phyloP scores from a whole-genome alignment of 371 early-diverging fungal species.

The Mortierella sp. region DNA sequence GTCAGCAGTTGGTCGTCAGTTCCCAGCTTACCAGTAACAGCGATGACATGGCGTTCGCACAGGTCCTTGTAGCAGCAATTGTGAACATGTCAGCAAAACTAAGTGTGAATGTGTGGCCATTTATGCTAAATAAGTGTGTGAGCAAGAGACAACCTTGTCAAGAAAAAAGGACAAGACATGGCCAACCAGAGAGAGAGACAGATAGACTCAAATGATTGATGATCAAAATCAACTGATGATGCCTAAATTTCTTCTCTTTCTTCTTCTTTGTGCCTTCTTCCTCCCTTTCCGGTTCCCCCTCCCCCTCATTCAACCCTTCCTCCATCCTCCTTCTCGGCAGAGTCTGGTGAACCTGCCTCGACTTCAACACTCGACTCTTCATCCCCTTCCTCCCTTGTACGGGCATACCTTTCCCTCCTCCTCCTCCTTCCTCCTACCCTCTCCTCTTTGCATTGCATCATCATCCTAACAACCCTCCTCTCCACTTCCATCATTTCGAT shows the following conservation, averaged over 20 bases:
- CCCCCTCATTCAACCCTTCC: slow-evolving; percentile 31
- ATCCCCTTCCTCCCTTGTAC: slow-evolving; percentile 6
- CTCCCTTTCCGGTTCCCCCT: slow-evolving; percentile 41
- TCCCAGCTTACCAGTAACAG: not conserved
- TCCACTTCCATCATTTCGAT: slow-evolving; percentile 17
- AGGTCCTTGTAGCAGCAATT: not conserved
- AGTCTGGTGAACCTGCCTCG: not conserved
- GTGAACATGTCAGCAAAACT: not conserved
- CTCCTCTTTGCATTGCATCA: not conserved
- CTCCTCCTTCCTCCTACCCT: slow-evolving; percentile 3
- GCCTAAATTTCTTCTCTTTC: slow-evolving; percentile 9
- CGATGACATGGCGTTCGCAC: not conserved
- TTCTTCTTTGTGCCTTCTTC: slow-evolving; percentile 37
- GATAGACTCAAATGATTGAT: not conserved
- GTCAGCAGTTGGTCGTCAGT: no score
- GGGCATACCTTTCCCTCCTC: not conserved
- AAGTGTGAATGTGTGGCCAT: not conserved
- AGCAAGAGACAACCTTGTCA: not conserved
- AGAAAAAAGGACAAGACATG: not conserved
- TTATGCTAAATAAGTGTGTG: not conserved
- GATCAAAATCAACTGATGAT: not conserved
- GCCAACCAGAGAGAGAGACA: not conserved
- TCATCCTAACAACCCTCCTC: slow-evolving; percentile 6
- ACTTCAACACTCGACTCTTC: not conserved
- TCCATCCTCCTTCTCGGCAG: slow-evolving; percentile 4